phyloP scores from a whole-genome alignment of 345 rosid species.

The Dipteronia sinensis region DNA sequence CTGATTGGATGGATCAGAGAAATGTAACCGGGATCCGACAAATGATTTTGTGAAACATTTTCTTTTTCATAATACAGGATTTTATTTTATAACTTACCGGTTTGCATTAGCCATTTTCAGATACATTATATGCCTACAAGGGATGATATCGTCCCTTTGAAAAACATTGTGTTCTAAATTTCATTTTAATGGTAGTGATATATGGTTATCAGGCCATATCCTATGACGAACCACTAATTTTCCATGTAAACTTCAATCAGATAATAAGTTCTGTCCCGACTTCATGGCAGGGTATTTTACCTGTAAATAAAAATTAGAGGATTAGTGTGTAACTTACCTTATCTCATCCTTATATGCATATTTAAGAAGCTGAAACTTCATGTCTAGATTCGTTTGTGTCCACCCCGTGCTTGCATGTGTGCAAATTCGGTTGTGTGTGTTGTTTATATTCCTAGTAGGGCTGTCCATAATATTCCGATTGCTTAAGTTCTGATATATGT shows the following conservation, averaged over 20 bases:
- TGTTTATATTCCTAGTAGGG: not conserved
- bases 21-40: not conserved
- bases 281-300: not conserved
- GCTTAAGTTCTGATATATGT: constrained; percentile 8
- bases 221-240: not conserved
- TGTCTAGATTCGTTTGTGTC: not conserved
- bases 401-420: not conserved
- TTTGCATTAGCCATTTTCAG: too few relatives aligned
- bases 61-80: not conserved
- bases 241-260: not conserved
- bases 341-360: not conserved
- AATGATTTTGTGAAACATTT: not conserved
- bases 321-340: not conserved
- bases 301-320: not conserved
- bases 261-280: not conserved
- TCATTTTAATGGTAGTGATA: not conserved
- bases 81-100: too few relatives aligned
- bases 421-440: not conserved
- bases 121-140: too few relatives aligned
- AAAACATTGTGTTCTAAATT: not conserved
- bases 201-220: not conserved
- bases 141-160: not conserved
- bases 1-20: not conserved
- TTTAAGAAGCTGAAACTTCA: constrained; percentile 1
- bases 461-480: not conserved